A percentile compares a stretch with the other conserved stretches of the same genome.
Evolutionary conservation across 1,284 basidiomycete species (phyloP).

Genomic region (Ceratobasidium sp.): DNA sequence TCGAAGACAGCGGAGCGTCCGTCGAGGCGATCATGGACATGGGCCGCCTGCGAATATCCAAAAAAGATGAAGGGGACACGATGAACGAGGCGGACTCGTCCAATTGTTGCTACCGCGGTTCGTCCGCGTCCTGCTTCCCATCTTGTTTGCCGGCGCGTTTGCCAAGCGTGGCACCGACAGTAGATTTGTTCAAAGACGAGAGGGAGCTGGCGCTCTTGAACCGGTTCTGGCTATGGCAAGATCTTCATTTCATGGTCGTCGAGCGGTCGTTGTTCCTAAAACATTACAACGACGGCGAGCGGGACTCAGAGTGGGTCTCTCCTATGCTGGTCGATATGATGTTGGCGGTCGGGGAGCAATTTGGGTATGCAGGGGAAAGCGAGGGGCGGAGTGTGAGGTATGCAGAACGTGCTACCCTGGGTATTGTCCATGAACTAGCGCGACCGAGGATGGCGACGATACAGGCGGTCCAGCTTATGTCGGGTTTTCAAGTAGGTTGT

Average conservation of each 20-base stretch:
- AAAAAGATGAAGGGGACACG: constrained; percentile 9
- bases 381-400: background rate
- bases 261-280: constrained; percentile 17
- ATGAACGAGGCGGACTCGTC: constrained; percentile 18
- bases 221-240: constrained; percentile 36
- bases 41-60: constrained; percentile 13
- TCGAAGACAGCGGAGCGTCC: constrained; percentile 33
- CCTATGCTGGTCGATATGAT: constrained; percentile 41
- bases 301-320: constrained; percentile 41
- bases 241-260: constrained; percentile 26
- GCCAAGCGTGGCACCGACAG: background rate
- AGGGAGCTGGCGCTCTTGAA: constrained; percentile 11
- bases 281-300: constrained; percentile 21
- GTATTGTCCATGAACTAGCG: constrained; percentile 11
- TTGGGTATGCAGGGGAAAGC: constrained; percentile 21
- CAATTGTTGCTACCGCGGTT: constrained; percentile 18
- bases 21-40: constrained; percentile 31
- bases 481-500: constrained; percentile 23
- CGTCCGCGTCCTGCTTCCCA: constrained; percentile 7
- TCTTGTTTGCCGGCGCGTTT: background rate
- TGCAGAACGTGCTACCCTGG: constrained; percentile 16
- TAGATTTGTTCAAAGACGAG: constrained; percentile 16
- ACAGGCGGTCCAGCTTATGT: constrained; percentile 34
- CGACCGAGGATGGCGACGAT: constrained; percentile 39
- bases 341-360: constrained; percentile 30